Percentiles rank a stretch among this genome's conserved stretches.
These are phyloP conservation scores for Candida verbasci DNA, from an alignment of 805 yeast species.

Conservation along the genomic window DNA sequence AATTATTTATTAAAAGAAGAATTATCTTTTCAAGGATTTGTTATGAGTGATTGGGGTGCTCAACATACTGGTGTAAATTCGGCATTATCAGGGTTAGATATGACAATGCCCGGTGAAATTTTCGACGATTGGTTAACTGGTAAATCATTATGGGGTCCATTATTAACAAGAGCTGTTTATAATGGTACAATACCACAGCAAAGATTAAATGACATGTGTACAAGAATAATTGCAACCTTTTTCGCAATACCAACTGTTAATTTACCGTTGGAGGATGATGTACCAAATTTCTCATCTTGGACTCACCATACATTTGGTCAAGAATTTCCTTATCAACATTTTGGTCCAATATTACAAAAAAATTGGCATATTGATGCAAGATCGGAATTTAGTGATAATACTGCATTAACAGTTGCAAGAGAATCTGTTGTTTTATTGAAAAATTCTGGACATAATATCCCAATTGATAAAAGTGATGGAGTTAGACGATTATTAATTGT, in stretches of 20 bases:
- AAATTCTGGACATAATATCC: constrained; percentile 48
- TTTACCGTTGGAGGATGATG: constrained; percentile 37
- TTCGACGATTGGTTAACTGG: constrained; percentile 52
- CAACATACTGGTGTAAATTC: constrained; percentile 55
- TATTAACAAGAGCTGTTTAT: constrained; percentile 49
- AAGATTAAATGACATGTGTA: constrained; percentile 59
- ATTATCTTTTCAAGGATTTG: constrained; percentile 63
- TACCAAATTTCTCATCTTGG: constrained; percentile 58
- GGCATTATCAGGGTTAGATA: constrained; percentile 57
- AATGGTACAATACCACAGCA: constrained; percentile 51
- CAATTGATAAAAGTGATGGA: constrained; percentile 43
- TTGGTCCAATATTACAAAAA: constrained; percentile 49
- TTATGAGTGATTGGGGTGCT: constrained; percentile 67
- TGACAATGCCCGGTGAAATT: constrained; percentile 61
- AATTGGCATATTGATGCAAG: constrained; percentile 56
- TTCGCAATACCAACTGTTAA: constrained; percentile 37
- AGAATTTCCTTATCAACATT: constrained; percentile 48
- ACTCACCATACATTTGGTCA: constrained; percentile 53
- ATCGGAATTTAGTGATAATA: constrained; percentile 41
- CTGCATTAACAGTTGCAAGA: constrained; percentile 50
- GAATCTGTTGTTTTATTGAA: constrained; percentile 56
- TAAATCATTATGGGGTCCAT: constrained; percentile 54
- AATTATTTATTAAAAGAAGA: constrained; percentile 57
- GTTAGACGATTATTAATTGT: constrained; percentile 41
- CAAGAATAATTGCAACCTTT: constrained; percentile 54